Evolutionary conservation across 169 alveolate genomes (phyloP).

Genomic region (Neospora caninum): DNA sequence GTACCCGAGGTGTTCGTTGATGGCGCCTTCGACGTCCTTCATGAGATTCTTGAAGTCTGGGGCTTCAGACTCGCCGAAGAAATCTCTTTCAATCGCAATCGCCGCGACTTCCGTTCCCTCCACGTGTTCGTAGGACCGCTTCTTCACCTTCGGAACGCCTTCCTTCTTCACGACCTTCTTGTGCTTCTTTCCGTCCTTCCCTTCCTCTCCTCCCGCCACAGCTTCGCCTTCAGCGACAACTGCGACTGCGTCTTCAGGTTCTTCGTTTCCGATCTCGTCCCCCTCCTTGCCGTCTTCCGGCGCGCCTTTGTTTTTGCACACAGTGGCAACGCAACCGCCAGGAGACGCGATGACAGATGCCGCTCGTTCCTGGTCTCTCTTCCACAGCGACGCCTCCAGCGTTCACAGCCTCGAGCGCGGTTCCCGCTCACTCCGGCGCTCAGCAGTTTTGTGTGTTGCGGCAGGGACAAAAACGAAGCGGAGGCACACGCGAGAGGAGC

Average conservation of each 20-base stretch:
- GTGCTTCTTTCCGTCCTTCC: neutral
- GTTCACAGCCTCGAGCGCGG: no score
- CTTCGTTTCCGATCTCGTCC: neutral
- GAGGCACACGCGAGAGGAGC: no score
- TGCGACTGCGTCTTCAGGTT: neutral
- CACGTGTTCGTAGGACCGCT: constrained; percentile 19
- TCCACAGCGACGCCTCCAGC: no score
- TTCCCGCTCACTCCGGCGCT: no score
- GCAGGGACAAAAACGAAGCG: no score
- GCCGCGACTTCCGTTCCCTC: constrained; percentile 18
- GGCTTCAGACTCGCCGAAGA: constrained; percentile 32
- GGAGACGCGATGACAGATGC: no score
- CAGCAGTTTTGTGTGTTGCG: no score
- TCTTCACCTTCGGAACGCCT: constrained; percentile 35
- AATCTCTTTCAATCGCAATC: constrained; percentile 34
- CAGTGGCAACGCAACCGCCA: neutral
- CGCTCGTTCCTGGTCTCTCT: no score
- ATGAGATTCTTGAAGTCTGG: constrained; percentile 56
- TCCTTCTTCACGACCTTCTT: constrained; percentile 15
- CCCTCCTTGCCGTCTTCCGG: neutral
- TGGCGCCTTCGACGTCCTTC: constrained; percentile 46
- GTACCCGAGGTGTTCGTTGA: neutral
- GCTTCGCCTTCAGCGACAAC: neutral
- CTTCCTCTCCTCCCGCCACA: constrained; percentile 1
- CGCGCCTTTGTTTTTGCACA: neutral